Base-by-base conservation (phyloP, 306 rosid genomes). In the Nissolia schottii region DNA sequence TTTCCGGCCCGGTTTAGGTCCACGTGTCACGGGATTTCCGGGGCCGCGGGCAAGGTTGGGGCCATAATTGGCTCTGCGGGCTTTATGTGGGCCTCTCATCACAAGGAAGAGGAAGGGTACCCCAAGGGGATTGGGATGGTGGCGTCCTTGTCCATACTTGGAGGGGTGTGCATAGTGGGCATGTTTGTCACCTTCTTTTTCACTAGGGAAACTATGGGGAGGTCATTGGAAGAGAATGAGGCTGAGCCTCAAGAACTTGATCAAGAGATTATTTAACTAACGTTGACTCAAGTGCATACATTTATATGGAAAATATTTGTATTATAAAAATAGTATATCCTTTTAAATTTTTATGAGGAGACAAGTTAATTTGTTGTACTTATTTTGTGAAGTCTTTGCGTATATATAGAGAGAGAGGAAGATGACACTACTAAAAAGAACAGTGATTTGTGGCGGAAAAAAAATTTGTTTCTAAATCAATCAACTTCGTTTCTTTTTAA, bases 11-110 rank as follows among this genome's bases (percentile, higher is more conserved):
- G 97, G 64, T 87, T 89, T 23, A 46, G 97, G 29, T 82, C 97
- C 2, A 92, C 96, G 0, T 92, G 97, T 62, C 96, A 92, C 29
- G 97, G 96, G 2, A 87, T 92, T 24, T 81, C 97, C 0, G 97
- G 96, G 29, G 97, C 97, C 0, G 40, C 27, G 0, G 96, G 97
- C 0, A 92, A 92, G 68, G 61, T 79, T 3, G 93, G 97, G 9
- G 96, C 97, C 3, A 82, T 92, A 1, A 85, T 92, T 19, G 97
- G 96, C 1, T 77, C 86, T 0, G 87, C 89, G 13, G 96, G 96
- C 2, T 85, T 89, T 77, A 55, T 81, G 3, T 84, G 78, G 84
- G 89, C 86, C n/a, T 86, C 91, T 3, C 83, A 84, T 53, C 54
- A 7, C 0, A 0, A 18, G 5, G 0, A 20, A 16, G 80, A 64